A percentile compares a stretch with the other conserved stretches of the same genome.
These are phyloP conservation scores for Penicillium atrosanguineum DNA, from an alignment of 495 filamentous ascomycete species.

Conservation along the genomic window DNA sequence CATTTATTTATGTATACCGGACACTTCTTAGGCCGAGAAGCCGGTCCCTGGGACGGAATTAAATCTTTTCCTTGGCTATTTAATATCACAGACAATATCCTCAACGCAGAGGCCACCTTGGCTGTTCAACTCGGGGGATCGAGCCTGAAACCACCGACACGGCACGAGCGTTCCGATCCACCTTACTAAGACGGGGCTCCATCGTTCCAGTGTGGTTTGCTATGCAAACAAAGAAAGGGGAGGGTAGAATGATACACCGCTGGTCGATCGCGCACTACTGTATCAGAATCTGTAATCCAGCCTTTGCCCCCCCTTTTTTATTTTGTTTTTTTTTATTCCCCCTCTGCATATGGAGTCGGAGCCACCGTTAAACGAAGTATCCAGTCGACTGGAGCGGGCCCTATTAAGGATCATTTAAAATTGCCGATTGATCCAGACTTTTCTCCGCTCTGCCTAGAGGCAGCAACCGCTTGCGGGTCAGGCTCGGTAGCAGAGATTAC, in stretches of 20 bases:
- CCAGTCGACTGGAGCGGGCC: conserved; percentile 5
- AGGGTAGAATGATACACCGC: not conserved
- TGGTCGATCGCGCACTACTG: not conserved
- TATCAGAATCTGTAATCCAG: not conserved
- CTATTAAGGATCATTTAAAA: conserved; percentile 10
- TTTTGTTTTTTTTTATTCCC: too few relatives aligned
- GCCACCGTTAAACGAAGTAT: not conserved
- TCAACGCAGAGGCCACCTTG: conserved; percentile 9
- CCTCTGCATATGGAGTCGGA: not conserved
- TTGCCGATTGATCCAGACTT: conserved; percentile 11
- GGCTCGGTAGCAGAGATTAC: conserved; percentile 5
- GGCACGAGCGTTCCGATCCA: conserved; percentile 26
- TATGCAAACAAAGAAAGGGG: not conserved
- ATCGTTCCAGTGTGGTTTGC: not conserved
- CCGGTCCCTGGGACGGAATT: too few relatives aligned
- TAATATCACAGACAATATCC: not conserved
- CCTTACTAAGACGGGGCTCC: conserved; percentile 12
- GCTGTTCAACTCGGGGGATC: conserved; percentile 18
- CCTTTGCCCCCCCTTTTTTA: conserved; percentile 6
- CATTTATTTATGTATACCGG: not conserved
- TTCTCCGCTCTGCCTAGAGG: not conserved
- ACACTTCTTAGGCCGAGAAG: not conserved
- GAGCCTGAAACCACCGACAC: conserved; percentile 28
- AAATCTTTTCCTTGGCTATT: too few relatives aligned
- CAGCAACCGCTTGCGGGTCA: not conserved